These are phyloP conservation scores for Fomitopsis pulvina DNA, from an alignment of 768 basidiomycete genomes.

Conservation along the genomic window DNA sequence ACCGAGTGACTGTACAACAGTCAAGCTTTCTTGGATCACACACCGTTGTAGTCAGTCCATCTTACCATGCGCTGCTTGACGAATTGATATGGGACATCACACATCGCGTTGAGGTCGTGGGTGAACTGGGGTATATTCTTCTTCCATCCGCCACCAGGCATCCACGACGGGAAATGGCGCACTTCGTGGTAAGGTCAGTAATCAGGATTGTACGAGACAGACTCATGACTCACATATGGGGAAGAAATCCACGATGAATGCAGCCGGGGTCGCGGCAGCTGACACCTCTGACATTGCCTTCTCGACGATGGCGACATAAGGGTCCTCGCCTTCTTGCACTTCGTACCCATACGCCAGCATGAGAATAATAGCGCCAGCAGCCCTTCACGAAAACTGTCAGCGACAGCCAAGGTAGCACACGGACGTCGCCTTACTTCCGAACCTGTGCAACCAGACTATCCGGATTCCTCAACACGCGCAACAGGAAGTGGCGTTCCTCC, in stretches of 20 bases:
- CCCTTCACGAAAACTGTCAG: conserved; percentile 10
- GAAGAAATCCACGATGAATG: conserved; percentile 24
- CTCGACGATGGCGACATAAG: conserved; percentile 29
- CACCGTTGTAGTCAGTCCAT: neutral
- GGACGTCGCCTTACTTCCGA: conserved; percentile 20
- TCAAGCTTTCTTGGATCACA: too few species aligned
- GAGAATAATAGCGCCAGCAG: conserved; percentile 22
- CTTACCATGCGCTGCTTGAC: conserved; percentile 28
- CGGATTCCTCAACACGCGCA: conserved; percentile 22
- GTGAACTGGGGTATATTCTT: conserved; percentile 15
- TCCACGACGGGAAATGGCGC: conserved; percentile 32
- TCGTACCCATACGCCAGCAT: conserved; percentile 24
- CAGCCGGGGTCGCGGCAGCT: conserved; percentile 22
- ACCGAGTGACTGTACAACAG: conserved; percentile 46
- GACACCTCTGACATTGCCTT: conserved; percentile 21
- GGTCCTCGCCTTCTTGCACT: conserved; percentile 26
- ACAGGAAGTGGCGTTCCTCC: conserved; percentile 26
- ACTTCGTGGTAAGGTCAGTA: conserved; percentile 14
- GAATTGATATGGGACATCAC: conserved; percentile 25
- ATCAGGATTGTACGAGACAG: neutral
- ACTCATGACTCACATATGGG: conserved; percentile 18
- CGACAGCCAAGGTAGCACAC: neutral
- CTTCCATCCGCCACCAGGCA: conserved; percentile 34
- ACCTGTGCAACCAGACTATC: conserved; percentile 20
- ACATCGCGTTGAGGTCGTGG: conserved; percentile 16